phyloP scores from a whole-genome alignment of 306 rosid species.

The Malus asiatica region DNA sequence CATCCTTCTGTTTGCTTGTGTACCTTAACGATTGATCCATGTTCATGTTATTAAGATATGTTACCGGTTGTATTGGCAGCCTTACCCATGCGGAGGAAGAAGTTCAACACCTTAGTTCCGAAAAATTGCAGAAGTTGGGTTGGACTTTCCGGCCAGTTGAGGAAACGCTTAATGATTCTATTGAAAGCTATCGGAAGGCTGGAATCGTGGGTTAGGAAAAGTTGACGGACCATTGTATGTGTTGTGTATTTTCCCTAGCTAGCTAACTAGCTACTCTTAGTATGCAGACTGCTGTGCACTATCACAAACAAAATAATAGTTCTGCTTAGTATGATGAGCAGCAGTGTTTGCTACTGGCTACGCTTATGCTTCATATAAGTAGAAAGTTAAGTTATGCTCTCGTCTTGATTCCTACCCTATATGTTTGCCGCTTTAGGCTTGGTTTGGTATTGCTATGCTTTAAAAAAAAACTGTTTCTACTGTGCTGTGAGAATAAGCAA shows the following conservation, averaged over 20 bases:
- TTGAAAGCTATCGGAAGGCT: slow-evolving; percentile 28
- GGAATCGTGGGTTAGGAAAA: slow-evolving; percentile 22
- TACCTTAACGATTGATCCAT: not conserved
- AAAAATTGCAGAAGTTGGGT: slow-evolving; percentile 41
- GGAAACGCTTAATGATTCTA: slow-evolving; percentile 44
- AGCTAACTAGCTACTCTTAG: too few species aligned
- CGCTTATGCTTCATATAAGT: too few species aligned
- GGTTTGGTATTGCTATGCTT: too few species aligned
- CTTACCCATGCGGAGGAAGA: not conserved
- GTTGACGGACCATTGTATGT: not conserved
- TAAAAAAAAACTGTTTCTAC: too few species aligned
- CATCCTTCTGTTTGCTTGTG: not conserved
- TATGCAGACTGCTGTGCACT: too few species aligned
- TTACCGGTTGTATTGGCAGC: not conserved
- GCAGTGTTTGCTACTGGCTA: not conserved
- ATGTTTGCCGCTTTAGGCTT: too few species aligned
- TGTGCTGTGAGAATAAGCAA: too few species aligned
- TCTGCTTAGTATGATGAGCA: not conserved
- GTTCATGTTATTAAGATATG: not conserved
- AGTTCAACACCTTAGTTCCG: slow-evolving; percentile 11
- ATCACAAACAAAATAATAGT: not conserved
- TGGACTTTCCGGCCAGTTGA: slow-evolving; percentile 44
- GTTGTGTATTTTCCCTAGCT: not conserved
- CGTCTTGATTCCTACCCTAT: too few species aligned
- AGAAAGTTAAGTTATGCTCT: too few species aligned